phyloP scores from a whole-genome alignment of 2,329 filamentous ascomycete genomes.

The Stemphylium vesicarium region DNA sequence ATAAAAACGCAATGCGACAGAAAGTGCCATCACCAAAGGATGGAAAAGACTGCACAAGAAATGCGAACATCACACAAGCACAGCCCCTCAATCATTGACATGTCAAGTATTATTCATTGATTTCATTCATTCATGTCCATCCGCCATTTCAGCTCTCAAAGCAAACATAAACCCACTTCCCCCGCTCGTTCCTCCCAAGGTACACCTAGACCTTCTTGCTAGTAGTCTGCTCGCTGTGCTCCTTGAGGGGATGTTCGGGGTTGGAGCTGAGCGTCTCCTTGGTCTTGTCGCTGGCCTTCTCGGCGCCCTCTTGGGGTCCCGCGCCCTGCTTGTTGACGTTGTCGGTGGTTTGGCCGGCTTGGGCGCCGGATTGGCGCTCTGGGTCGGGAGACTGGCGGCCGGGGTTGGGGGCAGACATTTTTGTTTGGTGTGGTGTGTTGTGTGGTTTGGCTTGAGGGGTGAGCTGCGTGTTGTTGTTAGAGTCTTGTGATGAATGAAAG shows the following conservation, averaged over 20 bases:
- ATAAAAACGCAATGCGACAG: no score
- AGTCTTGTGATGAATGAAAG: neutral
- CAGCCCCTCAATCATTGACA: no score
- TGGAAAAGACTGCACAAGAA: no score
- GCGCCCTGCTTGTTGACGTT: constrained; percentile 62
- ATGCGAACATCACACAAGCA: no score
- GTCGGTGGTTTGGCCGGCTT: constrained; percentile 65
- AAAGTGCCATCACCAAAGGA: no score
- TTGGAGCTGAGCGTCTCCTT: constrained; percentile 62
- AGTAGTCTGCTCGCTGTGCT: constrained; percentile 66
- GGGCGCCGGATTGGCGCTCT: constrained; percentile 68
- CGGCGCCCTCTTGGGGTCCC: constrained; percentile 50
- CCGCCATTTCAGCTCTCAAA: neutral
- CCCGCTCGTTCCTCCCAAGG: neutral
- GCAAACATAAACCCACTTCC: neutral
- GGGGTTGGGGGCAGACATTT: constrained; percentile 69
- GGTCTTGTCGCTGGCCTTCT: constrained; percentile 58
- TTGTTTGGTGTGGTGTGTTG: neutral
- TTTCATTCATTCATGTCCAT: no score
- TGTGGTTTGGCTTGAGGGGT: neutral
- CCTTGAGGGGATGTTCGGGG: constrained; percentile 69
- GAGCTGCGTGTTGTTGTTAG: neutral
- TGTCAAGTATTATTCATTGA: no score
- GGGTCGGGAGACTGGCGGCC: constrained; percentile 81
- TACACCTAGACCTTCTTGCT: constrained; percentile 53